Conservation (phyloP, 768 basidiomycete genomes). For the Rhizopogon vinicolor region DNA sequence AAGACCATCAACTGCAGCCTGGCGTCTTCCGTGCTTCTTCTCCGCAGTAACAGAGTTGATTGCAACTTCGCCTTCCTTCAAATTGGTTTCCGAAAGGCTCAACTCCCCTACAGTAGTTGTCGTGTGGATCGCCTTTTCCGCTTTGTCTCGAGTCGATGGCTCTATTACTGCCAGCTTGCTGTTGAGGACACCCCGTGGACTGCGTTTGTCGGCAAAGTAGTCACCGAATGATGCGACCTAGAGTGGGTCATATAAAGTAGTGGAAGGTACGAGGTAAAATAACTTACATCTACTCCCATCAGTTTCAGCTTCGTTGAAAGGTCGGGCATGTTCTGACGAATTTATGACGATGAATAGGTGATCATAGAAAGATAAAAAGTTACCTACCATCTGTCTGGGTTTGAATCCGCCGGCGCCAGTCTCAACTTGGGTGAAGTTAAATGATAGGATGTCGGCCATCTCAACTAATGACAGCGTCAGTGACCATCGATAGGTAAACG, state of each 20-base stretch:
- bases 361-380: not conserved
- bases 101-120: slow-evolving; percentile 10
- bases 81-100: not conserved
- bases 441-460: slow-evolving; percentile 73
- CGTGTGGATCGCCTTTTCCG: not conserved
- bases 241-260: too few species aligned
- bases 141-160: not conserved
- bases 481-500: not conserved
- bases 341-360: not conserved
- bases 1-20: slow-evolving; percentile 30
- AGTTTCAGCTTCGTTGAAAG: slow-evolving; percentile 62
- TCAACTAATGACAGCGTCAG: slow-evolving; percentile 33
- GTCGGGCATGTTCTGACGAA: slow-evolving; percentile 50
- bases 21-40: not conserved
- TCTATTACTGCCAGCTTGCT: slow-evolving; percentile 2
- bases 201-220: slow-evolving; percentile 57
- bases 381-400: slow-evolving; percentile 38
- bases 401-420: slow-evolving; percentile 36
- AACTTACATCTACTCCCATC: slow-evolving; percentile 51
- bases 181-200: slow-evolving; percentile 5
- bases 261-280: not conserved
- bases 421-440: slow-evolving; percentile 60
- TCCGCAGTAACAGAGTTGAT: not conserved
- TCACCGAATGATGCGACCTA: slow-evolving; percentile 69
- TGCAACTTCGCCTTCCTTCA: not conserved